A percentile compares a stretch with the other conserved stretches of the same genome.
Conservation (phyloP, 2,329 filamentous ascomycete species). For the Colletotrichum acutatum region DNA sequence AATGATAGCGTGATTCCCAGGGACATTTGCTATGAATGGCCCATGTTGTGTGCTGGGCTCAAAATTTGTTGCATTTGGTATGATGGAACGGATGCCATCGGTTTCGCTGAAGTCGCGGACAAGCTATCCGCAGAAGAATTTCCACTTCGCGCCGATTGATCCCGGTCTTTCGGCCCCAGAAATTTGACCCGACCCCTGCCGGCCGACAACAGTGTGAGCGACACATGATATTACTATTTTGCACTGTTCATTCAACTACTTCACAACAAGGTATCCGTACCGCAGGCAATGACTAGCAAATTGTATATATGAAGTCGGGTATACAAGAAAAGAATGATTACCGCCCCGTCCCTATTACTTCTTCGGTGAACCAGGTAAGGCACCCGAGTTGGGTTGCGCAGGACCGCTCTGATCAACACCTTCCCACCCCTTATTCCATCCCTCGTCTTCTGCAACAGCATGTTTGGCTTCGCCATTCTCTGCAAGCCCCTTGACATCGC, state of each 20-base stretch:
- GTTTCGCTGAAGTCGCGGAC: neutral
- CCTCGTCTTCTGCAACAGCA: slow-evolving; percentile 54
- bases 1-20: slow-evolving; percentile 56
- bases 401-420: slow-evolving; percentile 66
- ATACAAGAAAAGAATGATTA: slow-evolving; percentile 35
- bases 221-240: neutral
- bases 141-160: slow-evolving; percentile 33
- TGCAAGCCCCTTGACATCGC: slow-evolving; percentile 79
- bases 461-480: slow-evolving; percentile 59
- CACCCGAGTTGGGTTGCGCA: slow-evolving; percentile 45
- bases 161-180: slow-evolving; percentile 11
- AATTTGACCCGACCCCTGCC: neutral
- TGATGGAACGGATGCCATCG: neutral
- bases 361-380: slow-evolving; percentile 11
- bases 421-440: slow-evolving; percentile 59
- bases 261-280: neutral
- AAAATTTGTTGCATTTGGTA: slow-evolving; percentile 11
- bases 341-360: slow-evolving; percentile 10
- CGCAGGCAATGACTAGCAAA: neutral
- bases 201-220: neutral
- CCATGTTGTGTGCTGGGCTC: slow-evolving; percentile 45
- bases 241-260: neutral
- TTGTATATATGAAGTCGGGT: slow-evolving; percentile 28
- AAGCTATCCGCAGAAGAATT: slow-evolving; percentile 12
- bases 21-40: slow-evolving; percentile 56